Conservation (phyloP, 2,329 filamentous ascomycete species). For the Ambrosiella xylebori region DNA sequence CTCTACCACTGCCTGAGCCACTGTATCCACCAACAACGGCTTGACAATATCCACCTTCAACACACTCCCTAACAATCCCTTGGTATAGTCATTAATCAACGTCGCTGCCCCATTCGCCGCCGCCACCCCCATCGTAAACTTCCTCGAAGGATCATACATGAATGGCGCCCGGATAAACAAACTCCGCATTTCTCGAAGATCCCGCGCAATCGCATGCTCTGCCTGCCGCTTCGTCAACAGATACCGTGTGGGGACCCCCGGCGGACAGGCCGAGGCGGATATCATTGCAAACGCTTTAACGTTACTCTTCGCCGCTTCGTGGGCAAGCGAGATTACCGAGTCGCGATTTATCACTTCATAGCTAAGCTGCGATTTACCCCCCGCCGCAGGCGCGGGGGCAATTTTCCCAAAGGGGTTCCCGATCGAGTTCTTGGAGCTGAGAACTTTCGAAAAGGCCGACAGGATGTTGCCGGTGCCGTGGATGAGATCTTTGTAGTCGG, state of each 20-base stretch:
- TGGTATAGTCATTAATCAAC: conserved; percentile 59
- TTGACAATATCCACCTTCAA: conserved; percentile 62
- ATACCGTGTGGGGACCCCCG: conserved; percentile 69
- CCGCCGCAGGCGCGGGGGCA: not conserved
- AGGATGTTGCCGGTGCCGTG: conserved; percentile 71
- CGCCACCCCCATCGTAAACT: conserved; percentile 72
- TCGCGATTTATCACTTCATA: conserved; percentile 98
- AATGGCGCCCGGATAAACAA: conserved; percentile 77
- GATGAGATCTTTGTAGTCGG: conserved; percentile 89
- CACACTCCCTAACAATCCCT: conserved; percentile 56
- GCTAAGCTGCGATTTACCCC: not conserved
- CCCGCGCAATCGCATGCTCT: conserved; percentile 54
- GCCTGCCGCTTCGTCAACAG: conserved; percentile 85
- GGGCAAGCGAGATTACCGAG: conserved; percentile 64
- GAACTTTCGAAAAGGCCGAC: conserved; percentile 59
- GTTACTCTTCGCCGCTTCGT: conserved; percentile 49
- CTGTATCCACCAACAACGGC: conserved; percentile 70
- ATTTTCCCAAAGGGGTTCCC: conserved; percentile 47
- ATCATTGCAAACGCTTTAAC: conserved; percentile 68
- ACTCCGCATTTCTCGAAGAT: conserved; percentile 58
- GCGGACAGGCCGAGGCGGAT: conserved; percentile 72
- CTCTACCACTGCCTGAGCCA: conserved; percentile 81
- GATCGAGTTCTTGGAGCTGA: conserved; percentile 34
- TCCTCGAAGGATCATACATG: conserved; percentile 70
- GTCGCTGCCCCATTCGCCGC: conserved; percentile 57